Percentiles rank a stretch among this genome's conserved stretches.
phyloP scores from a whole-genome alignment of 176 grass and related monocot species.

The Elymus sibiricus region DNA sequence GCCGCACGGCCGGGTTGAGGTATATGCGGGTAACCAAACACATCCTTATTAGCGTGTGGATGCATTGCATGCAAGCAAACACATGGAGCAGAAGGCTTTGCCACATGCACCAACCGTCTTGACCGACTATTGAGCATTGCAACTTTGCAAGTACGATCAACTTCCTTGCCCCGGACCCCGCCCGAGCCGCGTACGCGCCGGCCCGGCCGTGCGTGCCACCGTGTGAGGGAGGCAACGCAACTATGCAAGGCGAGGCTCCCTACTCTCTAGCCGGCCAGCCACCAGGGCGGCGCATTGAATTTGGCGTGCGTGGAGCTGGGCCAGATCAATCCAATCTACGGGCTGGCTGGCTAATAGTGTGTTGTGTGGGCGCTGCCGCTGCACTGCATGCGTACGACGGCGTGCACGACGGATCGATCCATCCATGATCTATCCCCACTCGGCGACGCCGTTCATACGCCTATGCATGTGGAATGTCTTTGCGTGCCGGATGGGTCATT shows the following conservation, averaged over 20 bases:
- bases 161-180: background rate
- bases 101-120: background rate
- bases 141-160: background rate
- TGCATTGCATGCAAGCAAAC: no score
- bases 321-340: background rate
- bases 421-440: background rate
- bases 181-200: background rate
- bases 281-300: constrained; percentile 51
- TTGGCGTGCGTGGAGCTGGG: background rate
- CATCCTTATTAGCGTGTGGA: no score
- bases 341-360: background rate
- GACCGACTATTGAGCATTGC: background rate
- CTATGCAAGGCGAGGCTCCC: background rate
- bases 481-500: background rate
- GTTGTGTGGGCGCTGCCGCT: background rate
- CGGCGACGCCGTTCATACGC: background rate
- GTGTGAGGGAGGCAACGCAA: no score
- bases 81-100: no score
- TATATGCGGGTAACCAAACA: no score
- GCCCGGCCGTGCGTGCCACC: background rate
- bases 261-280: background rate
- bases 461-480: background rate
- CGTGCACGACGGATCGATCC: background rate
- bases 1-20: no score
- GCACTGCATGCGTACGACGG: background rate